Conservation (phyloP, 768 basidiomycete genomes). For the Phallus indusiatus region DNA sequence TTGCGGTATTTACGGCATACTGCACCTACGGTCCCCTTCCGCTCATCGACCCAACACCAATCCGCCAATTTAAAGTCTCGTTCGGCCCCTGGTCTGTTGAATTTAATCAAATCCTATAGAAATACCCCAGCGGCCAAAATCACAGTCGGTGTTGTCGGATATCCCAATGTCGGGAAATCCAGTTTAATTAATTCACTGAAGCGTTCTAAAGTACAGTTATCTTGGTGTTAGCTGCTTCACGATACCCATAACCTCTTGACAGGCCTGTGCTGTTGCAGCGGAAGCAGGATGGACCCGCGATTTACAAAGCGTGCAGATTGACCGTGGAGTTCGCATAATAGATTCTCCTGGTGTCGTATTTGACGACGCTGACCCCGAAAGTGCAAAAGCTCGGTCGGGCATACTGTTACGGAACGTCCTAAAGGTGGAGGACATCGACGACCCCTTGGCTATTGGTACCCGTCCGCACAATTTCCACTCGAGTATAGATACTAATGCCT, state of each 20-base stretch:
- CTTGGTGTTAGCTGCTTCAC: background rate
- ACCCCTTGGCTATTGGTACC: slow-evolving; percentile 83
- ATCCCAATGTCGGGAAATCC: slow-evolving; percentile 97
- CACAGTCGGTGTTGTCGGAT: slow-evolving; percentile 88
- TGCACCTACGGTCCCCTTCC: slow-evolving; percentile 89
- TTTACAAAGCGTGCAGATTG: slow-evolving; percentile 83
- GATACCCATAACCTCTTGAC: background rate
- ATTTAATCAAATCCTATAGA: slow-evolving; percentile 77
- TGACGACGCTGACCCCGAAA: slow-evolving; percentile 59
- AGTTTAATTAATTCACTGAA: slow-evolving; percentile 90
- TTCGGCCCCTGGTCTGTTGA: slow-evolving; percentile 68
- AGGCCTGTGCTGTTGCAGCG: slow-evolving; percentile 92
- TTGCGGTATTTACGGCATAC: slow-evolving; percentile 84
- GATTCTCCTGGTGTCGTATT: slow-evolving; percentile 99
- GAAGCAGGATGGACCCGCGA: slow-evolving; percentile 92
- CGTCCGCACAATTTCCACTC: slow-evolving; percentile 6
- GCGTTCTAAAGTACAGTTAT: slow-evolving; percentile 53
- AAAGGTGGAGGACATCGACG: slow-evolving; percentile 83
- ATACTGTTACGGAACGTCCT: slow-evolving; percentile 81
- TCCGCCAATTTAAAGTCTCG: slow-evolving; percentile 72
- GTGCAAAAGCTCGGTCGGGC: slow-evolving; percentile 39
- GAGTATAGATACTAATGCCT: background rate
- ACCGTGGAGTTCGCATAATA: slow-evolving; percentile 84
- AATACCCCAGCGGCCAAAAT: slow-evolving; percentile 47
- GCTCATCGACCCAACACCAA: slow-evolving; percentile 68